Evolutionary conservation across 163 green algal genomes (phyloP).

Genomic region (Picocystis sp.): DNA sequence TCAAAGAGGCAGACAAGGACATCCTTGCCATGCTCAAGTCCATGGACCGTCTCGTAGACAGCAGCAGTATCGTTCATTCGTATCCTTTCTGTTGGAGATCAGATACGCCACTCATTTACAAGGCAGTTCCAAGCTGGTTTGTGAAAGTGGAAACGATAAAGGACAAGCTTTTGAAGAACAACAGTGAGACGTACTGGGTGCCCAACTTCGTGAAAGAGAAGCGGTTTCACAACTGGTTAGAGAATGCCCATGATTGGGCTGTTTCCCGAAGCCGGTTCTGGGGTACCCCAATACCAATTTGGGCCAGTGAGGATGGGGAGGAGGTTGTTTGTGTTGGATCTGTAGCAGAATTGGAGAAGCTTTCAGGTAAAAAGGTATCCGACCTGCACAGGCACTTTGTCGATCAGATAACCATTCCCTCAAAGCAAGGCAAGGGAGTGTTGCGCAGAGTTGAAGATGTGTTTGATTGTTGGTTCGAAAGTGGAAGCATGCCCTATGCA

Average conservation of each 20-base stretch:
- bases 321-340: constrained; percentile 71
- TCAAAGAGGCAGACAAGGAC: constrained; percentile 70
- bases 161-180: constrained; percentile 71
- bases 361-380: constrained; percentile 63
- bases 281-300: constrained; percentile 97
- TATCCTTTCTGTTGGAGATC: constrained; percentile 98
- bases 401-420: constrained; percentile 90
- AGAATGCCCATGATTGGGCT: constrained; percentile 78
- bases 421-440: constrained; percentile 34
- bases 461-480: constrained; percentile 99
- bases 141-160: constrained; percentile 81
- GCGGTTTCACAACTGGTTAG: constrained; percentile 98
- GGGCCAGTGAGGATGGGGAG: constrained; percentile 54
- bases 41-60: constrained; percentile 58
- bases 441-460: constrained; percentile 70
- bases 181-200: constrained; percentile 75
- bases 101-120: constrained; percentile 96
- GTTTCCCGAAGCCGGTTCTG: constrained; percentile 74
- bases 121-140: constrained; percentile 90
- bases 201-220: constrained; percentile 92
- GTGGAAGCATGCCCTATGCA: constrained; percentile 69
- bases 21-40: constrained; percentile 62
- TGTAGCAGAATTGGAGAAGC: constrained; percentile 70
- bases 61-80: constrained; percentile 52
- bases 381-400: constrained; percentile 98